Conservation (phyloP, 2,329 filamentous ascomycete genomes). For the Metarhizium rileyi region DNA sequence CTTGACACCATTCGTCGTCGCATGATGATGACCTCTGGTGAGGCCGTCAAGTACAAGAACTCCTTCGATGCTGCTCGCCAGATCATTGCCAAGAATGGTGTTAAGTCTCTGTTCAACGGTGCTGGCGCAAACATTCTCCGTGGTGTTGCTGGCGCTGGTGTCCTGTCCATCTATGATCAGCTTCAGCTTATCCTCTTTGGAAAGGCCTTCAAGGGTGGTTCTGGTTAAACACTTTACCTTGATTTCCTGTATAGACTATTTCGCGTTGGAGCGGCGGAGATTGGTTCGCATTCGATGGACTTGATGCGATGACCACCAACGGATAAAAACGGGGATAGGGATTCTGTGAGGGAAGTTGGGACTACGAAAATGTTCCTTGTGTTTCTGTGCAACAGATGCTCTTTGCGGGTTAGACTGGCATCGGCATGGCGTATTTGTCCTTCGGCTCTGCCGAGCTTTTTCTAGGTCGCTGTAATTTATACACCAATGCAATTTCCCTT, state of each 20-base stretch:
- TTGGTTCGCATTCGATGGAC: conserved; percentile 23
- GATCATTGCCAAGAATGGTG: conserved; percentile 96
- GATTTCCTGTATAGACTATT: conserved; percentile 33
- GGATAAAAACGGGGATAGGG: conserved; percentile 34
- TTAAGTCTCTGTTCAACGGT: conserved; percentile 99
- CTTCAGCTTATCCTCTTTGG: conserved; percentile 98
- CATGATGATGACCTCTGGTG: conserved; percentile 99
- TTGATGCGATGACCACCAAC: conserved; percentile 28
- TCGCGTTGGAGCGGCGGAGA: conserved; percentile 19
- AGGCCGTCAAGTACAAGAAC: conserved; percentile 99
- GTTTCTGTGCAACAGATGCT: conserved; percentile 30
- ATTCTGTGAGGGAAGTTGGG: conserved; percentile 36
- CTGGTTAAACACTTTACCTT: conserved; percentile 34
- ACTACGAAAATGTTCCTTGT: conserved; percentile 20
- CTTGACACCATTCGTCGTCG: conserved; percentile 99
- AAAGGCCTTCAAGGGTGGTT: conserved; percentile 86
- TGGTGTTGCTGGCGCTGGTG: conserved; percentile 99
- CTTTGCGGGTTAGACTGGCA: conserved; percentile 39
- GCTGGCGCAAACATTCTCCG: conserved; percentile 99
- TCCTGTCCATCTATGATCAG: conserved; percentile 99
- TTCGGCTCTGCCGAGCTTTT: conserved; percentile 36
- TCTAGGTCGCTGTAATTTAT: conserved; percentile 55
- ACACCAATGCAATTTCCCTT: conserved; percentile 48
- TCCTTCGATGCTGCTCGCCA: conserved; percentile 91
- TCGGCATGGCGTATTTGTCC: conserved; percentile 37